These are phyloP conservation scores for Tuber indicum DNA, from an alignment of 495 filamentous ascomycete species.

Conservation along the genomic window DNA sequence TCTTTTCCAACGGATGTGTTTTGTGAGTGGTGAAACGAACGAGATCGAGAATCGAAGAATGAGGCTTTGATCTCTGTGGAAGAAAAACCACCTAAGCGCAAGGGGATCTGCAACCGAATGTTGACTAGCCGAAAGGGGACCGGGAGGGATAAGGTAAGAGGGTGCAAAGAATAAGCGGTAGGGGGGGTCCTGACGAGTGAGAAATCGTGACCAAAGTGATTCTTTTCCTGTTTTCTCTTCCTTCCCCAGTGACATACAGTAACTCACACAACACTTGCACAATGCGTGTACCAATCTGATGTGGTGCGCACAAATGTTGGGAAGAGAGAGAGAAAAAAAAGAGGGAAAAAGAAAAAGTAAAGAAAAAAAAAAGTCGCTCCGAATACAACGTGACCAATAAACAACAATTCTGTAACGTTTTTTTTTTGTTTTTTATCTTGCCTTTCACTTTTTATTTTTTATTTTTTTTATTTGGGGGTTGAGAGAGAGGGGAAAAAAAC, in stretches of 20 bases:
- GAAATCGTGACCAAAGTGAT: neutral
- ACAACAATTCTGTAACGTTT: constrained; percentile 1
- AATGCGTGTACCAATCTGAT: neutral
- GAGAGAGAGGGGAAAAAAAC: neutral
- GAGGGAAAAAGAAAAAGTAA: neutral
- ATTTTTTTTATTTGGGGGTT: neutral
- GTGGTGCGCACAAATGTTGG: constrained; percentile 1
- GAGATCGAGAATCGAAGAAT: constrained; percentile 1
- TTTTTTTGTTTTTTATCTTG: neutral
- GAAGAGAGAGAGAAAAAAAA: neutral
- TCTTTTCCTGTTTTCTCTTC: neutral
- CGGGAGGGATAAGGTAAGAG: constrained; percentile 23
- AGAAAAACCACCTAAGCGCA: neutral
- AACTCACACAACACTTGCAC: neutral
- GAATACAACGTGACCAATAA: constrained; percentile 1
- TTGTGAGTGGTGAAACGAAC: constrained; percentile 19
- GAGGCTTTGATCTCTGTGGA: constrained; percentile 4
- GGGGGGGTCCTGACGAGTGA: neutral
- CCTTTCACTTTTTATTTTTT: neutral
- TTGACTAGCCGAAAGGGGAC: neutral
- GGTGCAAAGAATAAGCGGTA: constrained; percentile 5
- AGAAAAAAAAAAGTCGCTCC: constrained; percentile 8
- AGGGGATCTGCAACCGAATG: constrained; percentile 6
- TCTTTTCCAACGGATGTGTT: neutral
- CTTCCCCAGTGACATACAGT: neutral